Evolutionary conservation across 495 filamentous ascomycete species (phyloP).

Genomic region (Penicillium samsonianum): DNA sequence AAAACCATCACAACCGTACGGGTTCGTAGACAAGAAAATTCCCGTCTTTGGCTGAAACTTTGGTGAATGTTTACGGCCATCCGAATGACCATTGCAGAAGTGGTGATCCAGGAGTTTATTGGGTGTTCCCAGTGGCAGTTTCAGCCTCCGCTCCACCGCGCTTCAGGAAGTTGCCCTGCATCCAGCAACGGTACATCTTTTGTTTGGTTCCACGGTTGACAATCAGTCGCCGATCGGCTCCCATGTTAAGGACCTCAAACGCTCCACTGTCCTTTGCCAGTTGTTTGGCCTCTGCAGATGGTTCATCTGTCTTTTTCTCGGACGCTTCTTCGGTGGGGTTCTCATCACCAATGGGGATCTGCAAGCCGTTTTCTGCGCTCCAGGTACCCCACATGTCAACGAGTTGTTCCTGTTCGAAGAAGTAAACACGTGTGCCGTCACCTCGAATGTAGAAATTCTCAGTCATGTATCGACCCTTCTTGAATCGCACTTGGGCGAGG

Average conservation of each 20-base stretch:
- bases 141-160: slow-evolving; percentile 30
- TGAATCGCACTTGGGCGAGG: slow-evolving; percentile 94
- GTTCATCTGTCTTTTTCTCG: slow-evolving; percentile 12
- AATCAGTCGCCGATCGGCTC: slow-evolving; percentile 79
- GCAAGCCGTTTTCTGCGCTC: slow-evolving; percentile 40
- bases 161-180: slow-evolving; percentile 89
- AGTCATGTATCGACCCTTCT: slow-evolving; percentile 84
- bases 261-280: slow-evolving; percentile 23
- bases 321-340: slow-evolving; percentile 18
- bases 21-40: neutral
- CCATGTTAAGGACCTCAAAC: slow-evolving; percentile 73
- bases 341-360: slow-evolving; percentile 14
- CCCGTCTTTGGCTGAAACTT: neutral
- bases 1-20: neutral
- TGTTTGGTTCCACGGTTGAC: slow-evolving; percentile 87
- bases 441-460: slow-evolving; percentile 97
- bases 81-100: neutral
- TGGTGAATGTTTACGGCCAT: neutral
- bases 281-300: slow-evolving; percentile 12
- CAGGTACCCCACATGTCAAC: slow-evolving; percentile 72
- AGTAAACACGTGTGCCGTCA: slow-evolving; percentile 95
- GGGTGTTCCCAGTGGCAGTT: slow-evolving; percentile 14
- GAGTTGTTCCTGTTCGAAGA: slow-evolving; percentile 87
- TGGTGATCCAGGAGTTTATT: slow-evolving; percentile 1
- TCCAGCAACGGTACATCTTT: slow-evolving; percentile 98